Base-by-base conservation (phyloP, 2,329 filamentous ascomycete genomes). In the Colletotrichum camelliae region DNA sequence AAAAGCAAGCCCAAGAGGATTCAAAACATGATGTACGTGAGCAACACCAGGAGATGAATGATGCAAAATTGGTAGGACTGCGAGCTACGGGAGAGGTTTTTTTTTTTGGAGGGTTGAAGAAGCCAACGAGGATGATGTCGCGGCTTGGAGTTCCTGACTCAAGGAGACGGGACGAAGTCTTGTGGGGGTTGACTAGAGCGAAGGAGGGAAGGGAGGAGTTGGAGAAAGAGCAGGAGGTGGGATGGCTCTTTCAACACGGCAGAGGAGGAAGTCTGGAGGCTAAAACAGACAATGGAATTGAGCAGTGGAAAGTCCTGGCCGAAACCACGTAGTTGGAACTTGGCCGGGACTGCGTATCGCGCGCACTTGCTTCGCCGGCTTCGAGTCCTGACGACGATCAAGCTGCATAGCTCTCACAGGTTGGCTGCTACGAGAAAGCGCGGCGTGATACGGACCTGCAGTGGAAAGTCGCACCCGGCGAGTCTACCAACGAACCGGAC, bases 21-120 rank as follows among this genome's bases (percentile, higher is more conserved):
- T 84, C 85, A 85, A 85, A 84, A 81, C 85, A 87, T 87, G 80
- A 83, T 86, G 81, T 78, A 82, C 78, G 58, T 67, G 74, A 78
- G 75, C 74, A 78, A 76, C 76, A 72, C 62, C 76, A 72, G 69
- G 67, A 75, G 70, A 76, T 74, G 74, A 74, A 66, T 61, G 71
- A 74, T 70, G 68, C 74, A 74, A 74, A 77, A 57, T 48, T 37
- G 64, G 62, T 74, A 52, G 39, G 31, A 55, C 58, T 68, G 67
- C 60, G 61, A 71, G 67, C 61, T 33, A 64, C 61, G 58, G n/a
- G 29, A 43, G 31, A 16, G 39, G 60, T n/a, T 24, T 69, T 52
- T 69, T 52, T 52, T 52, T 52, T 29, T 58, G 37, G 65, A 70
- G 66, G 37, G 31, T 68, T 65, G 76, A 65, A 52, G 43, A 52